Conservation (phyloP, 2,329 filamentous ascomycete species). For the Fusarium domesticum region DNA sequence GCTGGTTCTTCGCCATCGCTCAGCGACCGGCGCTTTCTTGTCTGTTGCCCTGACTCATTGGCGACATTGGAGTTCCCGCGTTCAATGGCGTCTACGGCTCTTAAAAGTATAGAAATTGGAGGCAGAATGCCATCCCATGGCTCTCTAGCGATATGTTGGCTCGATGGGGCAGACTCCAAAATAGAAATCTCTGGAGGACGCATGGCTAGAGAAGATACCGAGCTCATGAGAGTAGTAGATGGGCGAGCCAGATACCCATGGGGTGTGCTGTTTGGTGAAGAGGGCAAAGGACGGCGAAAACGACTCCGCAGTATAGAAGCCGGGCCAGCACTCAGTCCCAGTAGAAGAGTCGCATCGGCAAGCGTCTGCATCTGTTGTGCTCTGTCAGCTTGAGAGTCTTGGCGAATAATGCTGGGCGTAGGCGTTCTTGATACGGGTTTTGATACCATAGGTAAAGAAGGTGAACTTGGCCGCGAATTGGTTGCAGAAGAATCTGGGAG, state of each 20-base stretch:
- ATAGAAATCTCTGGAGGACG: neutral
- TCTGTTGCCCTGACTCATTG: neutral
- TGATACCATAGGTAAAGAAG: neutral
- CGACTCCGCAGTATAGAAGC: neutral
- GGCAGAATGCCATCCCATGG: neutral
- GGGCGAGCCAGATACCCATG: neutral
- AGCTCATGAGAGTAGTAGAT: neutral
- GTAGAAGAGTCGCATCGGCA: neutral
- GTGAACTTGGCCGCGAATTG: neutral
- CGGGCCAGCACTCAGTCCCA: neutral
- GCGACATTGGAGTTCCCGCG: neutral
- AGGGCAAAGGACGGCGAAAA: neutral
- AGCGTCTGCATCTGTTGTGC: neutral
- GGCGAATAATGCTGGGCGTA: neutral
- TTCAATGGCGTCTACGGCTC: neutral
- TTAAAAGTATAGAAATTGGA: neutral
- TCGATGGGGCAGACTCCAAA: neutral
- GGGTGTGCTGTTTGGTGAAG: neutral
- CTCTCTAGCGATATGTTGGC: neutral
- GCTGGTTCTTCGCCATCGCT: neutral
- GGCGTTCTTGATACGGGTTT: too few relatives aligned
- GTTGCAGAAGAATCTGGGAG: neutral
- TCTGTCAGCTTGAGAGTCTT: neutral
- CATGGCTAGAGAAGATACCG: neutral
- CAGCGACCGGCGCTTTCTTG: neutral